These are phyloP conservation scores for Cucurbita moschata DNA, from an alignment of 306 rosid species.

Conservation along the genomic window DNA sequence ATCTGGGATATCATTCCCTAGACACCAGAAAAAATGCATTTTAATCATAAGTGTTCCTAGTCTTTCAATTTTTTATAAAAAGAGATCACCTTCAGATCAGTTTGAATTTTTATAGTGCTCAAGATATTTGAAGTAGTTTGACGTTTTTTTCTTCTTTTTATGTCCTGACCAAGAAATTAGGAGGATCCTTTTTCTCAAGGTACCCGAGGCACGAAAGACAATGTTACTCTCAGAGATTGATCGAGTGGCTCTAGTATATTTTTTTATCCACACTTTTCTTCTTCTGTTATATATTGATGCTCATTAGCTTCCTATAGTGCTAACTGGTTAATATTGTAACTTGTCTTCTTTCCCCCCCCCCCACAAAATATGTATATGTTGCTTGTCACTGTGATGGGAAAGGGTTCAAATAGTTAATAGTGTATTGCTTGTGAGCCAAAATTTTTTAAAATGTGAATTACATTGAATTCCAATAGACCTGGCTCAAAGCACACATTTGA, in stretches of 20 bases:
- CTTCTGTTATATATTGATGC: background rate
- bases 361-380: background rate
- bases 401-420: background rate
- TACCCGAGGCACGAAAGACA: conserved; percentile 73
- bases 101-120: background rate
- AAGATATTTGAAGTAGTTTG: conserved; percentile 3
- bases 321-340: too few relatives aligned
- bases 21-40: background rate
- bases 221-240: conserved; percentile 74
- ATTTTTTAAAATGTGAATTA: background rate
- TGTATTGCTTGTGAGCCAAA: background rate
- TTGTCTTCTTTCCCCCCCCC: too few relatives aligned
- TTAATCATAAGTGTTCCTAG: background rate
- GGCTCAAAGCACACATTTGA: background rate
- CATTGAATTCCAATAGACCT: background rate
- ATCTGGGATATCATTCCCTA: background rate
- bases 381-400: background rate
- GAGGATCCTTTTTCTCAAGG: conserved; percentile 75
- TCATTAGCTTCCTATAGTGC: background rate
- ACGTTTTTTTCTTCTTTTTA: conserved; percentile 20
- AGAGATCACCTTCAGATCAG: background rate
- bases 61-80: background rate
- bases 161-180: conserved; percentile 63
- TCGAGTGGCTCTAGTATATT: conserved; percentile 79
- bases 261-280: background rate